Base-by-base conservation (phyloP, 2,329 filamentous ascomycete genomes). In the Xylariaceae sp. region DNA sequence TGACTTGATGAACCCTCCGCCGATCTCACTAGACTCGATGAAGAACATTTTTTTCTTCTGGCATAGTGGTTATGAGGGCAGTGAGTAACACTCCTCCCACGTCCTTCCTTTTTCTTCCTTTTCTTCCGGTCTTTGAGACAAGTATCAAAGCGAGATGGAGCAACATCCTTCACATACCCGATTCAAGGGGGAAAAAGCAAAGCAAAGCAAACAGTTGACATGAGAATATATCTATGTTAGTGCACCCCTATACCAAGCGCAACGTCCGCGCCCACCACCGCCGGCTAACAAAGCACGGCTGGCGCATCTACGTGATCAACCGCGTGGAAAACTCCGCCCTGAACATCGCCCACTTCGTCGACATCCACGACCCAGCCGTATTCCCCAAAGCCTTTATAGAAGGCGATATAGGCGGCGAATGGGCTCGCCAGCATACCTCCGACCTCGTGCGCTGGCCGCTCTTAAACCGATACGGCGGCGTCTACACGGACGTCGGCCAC, bases 1-100 rank as follows among this genome's bases (percentile, higher is more conserved):
- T 12, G 70, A 71, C 8, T 59, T 80, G 32, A 60, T 73, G 0
- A 63, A 74, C 49, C 73, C 72, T 1, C 61, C 59, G 26, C 69
- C 74, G 26, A 65, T 76, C 31, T 63, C 68, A 42, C 3, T 19
- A 0, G 64, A 67, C 27, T 56, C 53, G 32, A 72, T 75, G 45
- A 82, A 82, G 64, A 80, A 81, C 47, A 68, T 83, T 30, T 84
- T 79, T 73, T 79, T 81, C 63, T 83, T 80, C 68, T 84, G 80
- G 80, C 73, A 82, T 63, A 68, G 67, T 3, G 80, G 80, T 31
- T 77, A 74, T 60, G 43, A 60, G 2, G 67, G 65, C 30, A 76
- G 58, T 60, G 27, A 58, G 58, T 58, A 37, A 37, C 12, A 34
- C 8, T 40, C 32, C 3, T 31, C 27, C 5, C 8, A n/a, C 12